Percentiles rank a stretch among this genome's conserved stretches.
Conservation (phyloP, 306 rosid genomes). For the Chamaecrista fasciculata region DNA sequence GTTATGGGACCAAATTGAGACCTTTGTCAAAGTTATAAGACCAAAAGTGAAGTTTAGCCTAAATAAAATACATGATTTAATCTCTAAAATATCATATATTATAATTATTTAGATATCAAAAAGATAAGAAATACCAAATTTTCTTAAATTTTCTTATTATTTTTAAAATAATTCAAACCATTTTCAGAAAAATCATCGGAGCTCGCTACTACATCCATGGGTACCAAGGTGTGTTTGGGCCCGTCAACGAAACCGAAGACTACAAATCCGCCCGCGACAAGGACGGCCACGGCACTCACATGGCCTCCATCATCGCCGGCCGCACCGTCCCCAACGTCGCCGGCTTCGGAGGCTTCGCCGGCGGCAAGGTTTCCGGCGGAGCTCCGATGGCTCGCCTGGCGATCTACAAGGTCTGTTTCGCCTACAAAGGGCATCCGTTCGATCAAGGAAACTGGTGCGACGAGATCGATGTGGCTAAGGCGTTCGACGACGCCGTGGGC, state of each 20-base stretch:
- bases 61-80: no score
- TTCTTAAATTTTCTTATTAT: no score
- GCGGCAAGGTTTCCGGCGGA: conserved; percentile 71
- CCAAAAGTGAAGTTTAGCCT: no score
- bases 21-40: no score
- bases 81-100: no score
- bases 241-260: conserved; percentile 55
- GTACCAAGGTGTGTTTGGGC: conserved; percentile 47
- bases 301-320: conserved; percentile 78
- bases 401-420: conserved; percentile 89
- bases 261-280: conserved; percentile 74
- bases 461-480: conserved; percentile 68
- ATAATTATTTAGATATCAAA: conserved; percentile 43
- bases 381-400: conserved; percentile 74
- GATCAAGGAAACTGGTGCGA: conserved; percentile 63
- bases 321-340: conserved; percentile 50
- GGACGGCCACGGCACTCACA: conserved; percentile 91
- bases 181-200: conserved; percentile 89
- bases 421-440: conserved; percentile 37
- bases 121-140: conserved; percentile 53
- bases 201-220: conserved; percentile 75
- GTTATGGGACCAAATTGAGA: no score
- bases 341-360: conserved; percentile 67
- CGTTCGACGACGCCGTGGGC: conserved; percentile 81
- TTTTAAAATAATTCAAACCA: no score